Evolutionary conservation across 108 stramenopile genomes (phyloP).

Genomic region (Bacterosira constricta): DNA sequence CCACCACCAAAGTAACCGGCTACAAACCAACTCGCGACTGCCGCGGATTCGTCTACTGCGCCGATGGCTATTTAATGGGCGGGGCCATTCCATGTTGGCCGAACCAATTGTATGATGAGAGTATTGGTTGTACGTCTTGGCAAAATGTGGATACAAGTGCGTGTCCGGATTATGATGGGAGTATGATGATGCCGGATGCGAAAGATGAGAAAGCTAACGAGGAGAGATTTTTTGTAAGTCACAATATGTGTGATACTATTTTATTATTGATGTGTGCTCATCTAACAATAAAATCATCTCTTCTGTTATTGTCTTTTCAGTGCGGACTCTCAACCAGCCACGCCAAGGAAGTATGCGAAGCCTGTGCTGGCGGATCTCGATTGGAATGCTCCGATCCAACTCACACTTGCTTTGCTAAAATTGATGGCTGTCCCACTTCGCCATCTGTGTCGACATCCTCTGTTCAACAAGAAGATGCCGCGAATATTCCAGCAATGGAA

Average conservation of each 20-base stretch:
- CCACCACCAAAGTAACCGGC: conserved; percentile 13
- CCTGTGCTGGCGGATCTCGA: conserved; percentile 37
- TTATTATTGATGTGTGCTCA: no score
- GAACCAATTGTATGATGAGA: conserved; percentile 43
- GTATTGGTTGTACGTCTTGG: conserved; percentile 29
- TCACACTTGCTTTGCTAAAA: conserved; percentile 42
- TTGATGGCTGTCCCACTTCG: conserved; percentile 30
- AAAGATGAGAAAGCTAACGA: conserved; percentile 38
- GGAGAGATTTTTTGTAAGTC: conserved; percentile 35
- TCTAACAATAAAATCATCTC: no score
- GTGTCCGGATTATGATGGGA: conserved; percentile 33
- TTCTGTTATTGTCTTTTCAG: no score
- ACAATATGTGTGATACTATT: no score
- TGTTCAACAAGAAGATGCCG: no score
- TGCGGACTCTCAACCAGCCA: conserved; percentile 31
- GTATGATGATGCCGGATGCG: conserved; percentile 31
- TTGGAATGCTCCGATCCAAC: conserved; percentile 32
- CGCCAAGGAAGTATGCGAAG: conserved; percentile 31
- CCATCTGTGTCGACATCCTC: no score
- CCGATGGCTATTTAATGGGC: conserved; percentile 39
- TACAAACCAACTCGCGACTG: conserved; percentile 40
- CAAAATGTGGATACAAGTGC: conserved; percentile 21
- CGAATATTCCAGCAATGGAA: no score
- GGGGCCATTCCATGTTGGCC: conserved; percentile 40
- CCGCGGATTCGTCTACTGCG: conserved; percentile 46